phyloP scores from a whole-genome alignment of 176 grass and related monocot species.

The Triticum timopheevii region DNA sequence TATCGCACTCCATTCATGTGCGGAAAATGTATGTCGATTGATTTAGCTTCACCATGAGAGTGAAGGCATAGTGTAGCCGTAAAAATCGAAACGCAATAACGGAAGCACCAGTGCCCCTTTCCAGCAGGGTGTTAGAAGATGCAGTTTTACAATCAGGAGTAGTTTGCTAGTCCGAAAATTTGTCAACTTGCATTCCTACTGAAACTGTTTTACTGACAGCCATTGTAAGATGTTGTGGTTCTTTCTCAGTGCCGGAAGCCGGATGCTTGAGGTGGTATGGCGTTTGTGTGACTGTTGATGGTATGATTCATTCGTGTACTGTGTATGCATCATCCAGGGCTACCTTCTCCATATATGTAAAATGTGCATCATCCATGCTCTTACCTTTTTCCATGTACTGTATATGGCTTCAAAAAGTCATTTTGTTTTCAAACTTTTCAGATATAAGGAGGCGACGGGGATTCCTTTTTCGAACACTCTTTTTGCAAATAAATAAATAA shows the following conservation, averaged over 20 bases:
- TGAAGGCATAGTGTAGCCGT: slow-evolving; percentile 26
- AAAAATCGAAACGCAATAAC: slow-evolving; percentile 3
- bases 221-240: background rate
- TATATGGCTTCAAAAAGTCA: no score
- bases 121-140: background rate
- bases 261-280: background rate
- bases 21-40: slow-evolving; percentile 17
- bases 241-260: background rate
- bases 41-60: slow-evolving; percentile 7
- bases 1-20: background rate
- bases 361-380: no score
- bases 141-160: slow-evolving; percentile 16
- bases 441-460: no score
- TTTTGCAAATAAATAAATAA: no score
- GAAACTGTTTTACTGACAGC: slow-evolving; percentile 2
- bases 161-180: background rate
- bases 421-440: no score
- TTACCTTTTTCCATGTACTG: no score
- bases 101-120: background rate
- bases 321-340: no score
- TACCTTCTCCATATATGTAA: no score
- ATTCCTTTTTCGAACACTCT: no score
- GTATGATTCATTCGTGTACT: background rate
- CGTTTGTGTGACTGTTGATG: background rate
- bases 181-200: background rate